Evolutionary conservation across 495 filamentous ascomycete genomes (phyloP).

Genomic region (Aspergillus baeticus): DNA sequence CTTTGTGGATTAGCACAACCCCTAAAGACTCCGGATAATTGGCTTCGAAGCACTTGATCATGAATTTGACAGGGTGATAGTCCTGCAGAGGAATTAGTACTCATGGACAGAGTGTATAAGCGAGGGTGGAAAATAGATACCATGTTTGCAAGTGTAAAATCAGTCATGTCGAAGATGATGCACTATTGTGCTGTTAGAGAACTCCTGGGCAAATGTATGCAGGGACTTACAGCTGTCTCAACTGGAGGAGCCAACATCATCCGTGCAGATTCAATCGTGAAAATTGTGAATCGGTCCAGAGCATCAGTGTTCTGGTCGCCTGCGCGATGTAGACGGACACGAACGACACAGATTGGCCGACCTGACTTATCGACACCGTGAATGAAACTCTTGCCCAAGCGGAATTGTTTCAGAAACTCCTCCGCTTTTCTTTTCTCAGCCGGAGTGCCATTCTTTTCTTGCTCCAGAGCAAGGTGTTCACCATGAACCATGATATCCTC

Average conservation of each 20-base stretch:
- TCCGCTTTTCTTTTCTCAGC: constrained; percentile 63
- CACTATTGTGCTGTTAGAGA: constrained; percentile 44
- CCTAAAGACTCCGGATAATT: constrained; percentile 96
- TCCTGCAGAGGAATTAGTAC: constrained; percentile 54
- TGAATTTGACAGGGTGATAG: constrained; percentile 94
- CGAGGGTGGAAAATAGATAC: constrained; percentile 48
- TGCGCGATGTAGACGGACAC: constrained; percentile 75
- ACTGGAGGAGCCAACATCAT: constrained; percentile 75
- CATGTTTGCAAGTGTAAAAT: constrained; percentile 93
- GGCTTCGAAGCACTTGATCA: constrained; percentile 99
- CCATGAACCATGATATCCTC: constrained; percentile 81
- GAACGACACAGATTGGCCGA: constrained; percentile 82
- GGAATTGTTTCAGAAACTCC: constrained; percentile 81
- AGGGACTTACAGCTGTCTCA: constrained; percentile 80
- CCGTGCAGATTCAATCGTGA: constrained; percentile 88
- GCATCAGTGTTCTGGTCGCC: constrained; percentile 79
- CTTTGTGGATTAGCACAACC: constrained; percentile 91
- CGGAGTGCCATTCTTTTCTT: constrained; percentile 54
- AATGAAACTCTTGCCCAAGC: constrained; percentile 92
- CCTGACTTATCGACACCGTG: constrained; percentile 85
- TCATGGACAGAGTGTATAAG: background rate
- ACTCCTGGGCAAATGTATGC: background rate
- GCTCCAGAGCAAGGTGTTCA: constrained; percentile 63
- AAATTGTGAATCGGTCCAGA: constrained; percentile 88
- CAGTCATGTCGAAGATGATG: constrained; percentile 93